Percentiles rank a stretch among this genome's conserved stretches.
Conservation (phyloP, 176 grass and related monocot genomes). For the Avena insularis region DNA sequence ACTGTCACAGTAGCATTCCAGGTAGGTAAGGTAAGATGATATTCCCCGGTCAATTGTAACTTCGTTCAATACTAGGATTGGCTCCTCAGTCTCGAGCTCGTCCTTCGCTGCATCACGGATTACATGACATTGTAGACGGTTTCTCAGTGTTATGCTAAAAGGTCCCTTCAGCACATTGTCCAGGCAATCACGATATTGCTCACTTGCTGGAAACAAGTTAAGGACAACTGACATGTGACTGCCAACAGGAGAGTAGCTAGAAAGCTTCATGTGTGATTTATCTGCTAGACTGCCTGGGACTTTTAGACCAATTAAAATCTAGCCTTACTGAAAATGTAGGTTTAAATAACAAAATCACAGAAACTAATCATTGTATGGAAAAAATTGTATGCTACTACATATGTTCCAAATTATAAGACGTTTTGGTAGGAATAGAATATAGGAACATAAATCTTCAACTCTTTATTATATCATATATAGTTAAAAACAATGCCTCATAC, state of each 20-base stretch:
- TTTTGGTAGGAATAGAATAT: no score
- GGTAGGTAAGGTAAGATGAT: slow-evolving; percentile 93
- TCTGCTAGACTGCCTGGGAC: neutral
- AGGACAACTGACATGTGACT: slow-evolving; percentile 38
- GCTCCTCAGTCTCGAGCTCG: slow-evolving; percentile 79
- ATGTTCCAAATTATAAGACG: no score
- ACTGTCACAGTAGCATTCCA: slow-evolving; percentile 92
- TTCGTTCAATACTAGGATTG: slow-evolving; percentile 87
- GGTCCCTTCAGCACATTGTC: slow-evolving; percentile 75
- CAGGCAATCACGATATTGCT: slow-evolving; percentile 74
- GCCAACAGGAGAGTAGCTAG: neutral
- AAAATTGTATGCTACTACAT: neutral
- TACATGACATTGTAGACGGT: slow-evolving; percentile 86
- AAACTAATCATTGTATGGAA: neutral
- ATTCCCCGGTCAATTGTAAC: slow-evolving; percentile 93
- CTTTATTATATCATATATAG: no score
- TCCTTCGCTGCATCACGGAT: slow-evolving; percentile 89
- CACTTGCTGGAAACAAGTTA: slow-evolving; percentile 72
- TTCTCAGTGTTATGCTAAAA: slow-evolving; percentile 92
- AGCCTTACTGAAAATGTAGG: neutral
- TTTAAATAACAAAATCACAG: neutral
- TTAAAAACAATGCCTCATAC: neutral
- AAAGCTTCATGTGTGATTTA: slow-evolving; percentile 1
- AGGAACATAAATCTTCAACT: no score
- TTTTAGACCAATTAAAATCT: slow-evolving; percentile 27